Percentiles rank a stretch among this genome's conserved stretches.
These are phyloP conservation scores for Schoenoplectus tabernaemontani DNA, from an alignment of 202 grass and related monocot genomes.

Conservation along the genomic window DNA sequence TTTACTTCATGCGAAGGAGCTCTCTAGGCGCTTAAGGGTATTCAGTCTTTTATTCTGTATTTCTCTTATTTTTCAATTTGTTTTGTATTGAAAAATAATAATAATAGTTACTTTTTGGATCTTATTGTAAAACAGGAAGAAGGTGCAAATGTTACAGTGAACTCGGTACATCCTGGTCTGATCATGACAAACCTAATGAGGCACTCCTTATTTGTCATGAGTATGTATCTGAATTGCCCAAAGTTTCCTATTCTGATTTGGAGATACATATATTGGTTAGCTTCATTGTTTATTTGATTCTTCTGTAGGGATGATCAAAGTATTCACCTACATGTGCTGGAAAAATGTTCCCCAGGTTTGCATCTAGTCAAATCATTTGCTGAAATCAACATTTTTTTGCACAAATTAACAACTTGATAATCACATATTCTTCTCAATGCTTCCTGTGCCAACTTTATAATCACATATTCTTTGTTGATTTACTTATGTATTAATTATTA, in stretches of 20 bases:
- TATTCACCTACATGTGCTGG: constrained; percentile 73
- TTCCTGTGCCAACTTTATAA: background rate
- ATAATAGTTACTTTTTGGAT: background rate
- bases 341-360: constrained; percentile 89
- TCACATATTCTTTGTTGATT: background rate
- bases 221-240: constrained; percentile 34
- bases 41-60: background rate
- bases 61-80: background rate
- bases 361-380: no score
- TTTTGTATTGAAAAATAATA: background rate
- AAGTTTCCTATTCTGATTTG: background rate
- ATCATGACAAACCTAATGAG: constrained; percentile 99
- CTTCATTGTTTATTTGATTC: constrained; percentile 6
- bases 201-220: constrained; percentile 71
- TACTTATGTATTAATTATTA: background rate
- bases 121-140: constrained; percentile 49
- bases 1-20: constrained; percentile 76
- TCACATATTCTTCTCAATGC: background rate
- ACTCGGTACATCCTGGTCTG: constrained; percentile 90
- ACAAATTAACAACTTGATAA: background rate
- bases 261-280: background rate
- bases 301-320: constrained; percentile 46
- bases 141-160: constrained; percentile 79
- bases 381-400: background rate
- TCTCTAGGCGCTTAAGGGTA: constrained; percentile 72